Base-by-base conservation (phyloP, 176 grass and related monocot genomes). In the Canna indica region DNA sequence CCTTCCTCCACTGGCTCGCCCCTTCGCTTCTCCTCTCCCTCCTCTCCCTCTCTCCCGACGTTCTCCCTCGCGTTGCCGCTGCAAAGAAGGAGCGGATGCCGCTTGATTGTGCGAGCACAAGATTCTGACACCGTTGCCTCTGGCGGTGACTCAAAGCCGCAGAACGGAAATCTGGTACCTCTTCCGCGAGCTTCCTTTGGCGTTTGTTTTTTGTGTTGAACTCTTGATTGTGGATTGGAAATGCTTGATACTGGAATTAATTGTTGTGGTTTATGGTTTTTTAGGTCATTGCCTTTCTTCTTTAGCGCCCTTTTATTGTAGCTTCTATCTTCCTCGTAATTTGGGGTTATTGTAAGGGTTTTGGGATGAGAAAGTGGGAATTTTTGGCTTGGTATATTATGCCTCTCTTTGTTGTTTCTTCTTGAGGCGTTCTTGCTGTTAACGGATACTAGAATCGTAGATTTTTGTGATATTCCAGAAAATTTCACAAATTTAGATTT, bases 81-180 rank as follows among this genome's bases (percentile, higher is more conserved):
- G 39, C 67, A 12, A 25, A 13, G 67, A 36, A 47, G 67, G 39
- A 13, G 25, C 7, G 27, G 36, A 25, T 68, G 65, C 65, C 62
- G 32, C 33, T 10, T 66, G 62, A 33, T 68, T 36, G 22, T 27
- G 7, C 65, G 35, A 10, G 36, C 65, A 1, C 35, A 68, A 5
- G 65, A 69, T 69, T 69, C 41, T 41, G 67, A 29, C 14, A 47
- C 67, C 7, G 67, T 69, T 47, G 67, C 67, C 26, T 69, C 67
- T 10, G 42, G 24, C 26, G 24, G 41, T 0, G 67, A 69, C 24
- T 30, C 41, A 2, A 69, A 47, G 67, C n/a, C 39, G 25, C 67
- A 25, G 25, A 69, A 47, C 47, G 67, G 67, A 22, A 69, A 30
- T 29, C 24, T 47, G 67, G 67, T 69, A 69, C 26, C 15, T 22